These are phyloP conservation scores for Geotrichum macrosporum DNA, from an alignment of 1,139 yeast genomes.

Conservation along the genomic window DNA sequence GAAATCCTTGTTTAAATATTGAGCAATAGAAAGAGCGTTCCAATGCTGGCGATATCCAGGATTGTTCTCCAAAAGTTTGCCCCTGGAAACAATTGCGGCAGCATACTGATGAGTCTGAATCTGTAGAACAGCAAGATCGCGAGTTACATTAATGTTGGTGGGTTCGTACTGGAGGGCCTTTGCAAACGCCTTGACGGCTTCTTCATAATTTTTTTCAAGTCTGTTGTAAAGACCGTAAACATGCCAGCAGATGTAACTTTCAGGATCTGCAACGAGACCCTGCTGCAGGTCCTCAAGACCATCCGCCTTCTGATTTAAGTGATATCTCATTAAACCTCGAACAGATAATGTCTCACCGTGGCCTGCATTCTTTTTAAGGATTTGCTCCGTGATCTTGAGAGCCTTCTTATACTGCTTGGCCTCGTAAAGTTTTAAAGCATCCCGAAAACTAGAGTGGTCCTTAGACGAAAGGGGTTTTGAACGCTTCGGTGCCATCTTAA, in stretches of 20 bases:
- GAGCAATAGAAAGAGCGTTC: conserved; percentile 86
- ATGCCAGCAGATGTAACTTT: conserved; percentile 72
- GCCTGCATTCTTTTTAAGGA: conserved; percentile 67
- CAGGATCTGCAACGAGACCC: conserved; percentile 54
- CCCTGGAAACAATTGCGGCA: conserved; percentile 59
- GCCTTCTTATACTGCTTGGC: conserved; percentile 83
- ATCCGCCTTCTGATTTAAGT: conserved; percentile 53
- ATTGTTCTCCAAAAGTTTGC: conserved; percentile 63
- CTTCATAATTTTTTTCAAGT: conserved; percentile 60
- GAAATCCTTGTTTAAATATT: conserved; percentile 66
- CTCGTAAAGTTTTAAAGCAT: conserved; percentile 80
- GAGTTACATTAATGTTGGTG: conserved; percentile 68
- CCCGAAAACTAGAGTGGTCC: conserved; percentile 68
- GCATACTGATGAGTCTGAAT: conserved; percentile 73
- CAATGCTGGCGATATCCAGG: conserved; percentile 89
- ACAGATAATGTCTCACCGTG: conserved; percentile 82
- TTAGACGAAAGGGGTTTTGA: conserved; percentile 39
- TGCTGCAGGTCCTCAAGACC: conserved; percentile 58
- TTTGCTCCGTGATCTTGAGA: conserved; percentile 66
- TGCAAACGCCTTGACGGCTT: conserved; percentile 75
- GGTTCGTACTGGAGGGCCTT: conserved; percentile 79
- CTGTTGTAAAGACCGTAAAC: conserved; percentile 82
- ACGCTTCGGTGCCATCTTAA: conserved; percentile 25
- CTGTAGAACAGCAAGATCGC: conserved; percentile 79
- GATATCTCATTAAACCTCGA: conserved; percentile 67